Evolutionary conservation across 164 flowering plant species (phyloP).

Genomic region (Nymphaea colorata): DNA sequence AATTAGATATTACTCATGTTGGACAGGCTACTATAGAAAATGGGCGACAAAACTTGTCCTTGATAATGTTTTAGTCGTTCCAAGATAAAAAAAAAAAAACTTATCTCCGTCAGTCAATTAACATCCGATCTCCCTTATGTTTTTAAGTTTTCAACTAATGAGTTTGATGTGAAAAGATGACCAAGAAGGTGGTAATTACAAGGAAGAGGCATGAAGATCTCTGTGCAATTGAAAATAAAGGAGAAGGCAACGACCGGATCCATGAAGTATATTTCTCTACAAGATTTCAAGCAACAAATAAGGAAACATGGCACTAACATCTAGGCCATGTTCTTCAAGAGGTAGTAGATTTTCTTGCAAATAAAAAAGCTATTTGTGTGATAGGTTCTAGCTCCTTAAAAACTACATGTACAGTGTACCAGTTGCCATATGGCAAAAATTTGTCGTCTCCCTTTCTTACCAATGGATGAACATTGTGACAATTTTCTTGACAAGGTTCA

Average conservation of each 20-base stretch:
- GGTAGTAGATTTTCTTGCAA: not conserved
- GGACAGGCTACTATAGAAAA: not conserved
- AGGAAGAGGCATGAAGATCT: not conserved
- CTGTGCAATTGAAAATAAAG: not conserved
- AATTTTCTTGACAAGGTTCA: not conserved
- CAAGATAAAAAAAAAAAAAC: not conserved
- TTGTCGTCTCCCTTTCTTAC: not conserved
- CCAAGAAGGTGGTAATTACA: not conserved
- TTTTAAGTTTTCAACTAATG: not conserved
- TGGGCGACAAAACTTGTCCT: not conserved
- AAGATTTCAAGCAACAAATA: not conserved
- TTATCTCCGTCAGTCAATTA: not conserved
- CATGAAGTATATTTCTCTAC: not conserved
- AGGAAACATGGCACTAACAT: not conserved
- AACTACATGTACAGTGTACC: not conserved
- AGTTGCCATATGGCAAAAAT: conserved; percentile 1
- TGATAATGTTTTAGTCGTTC: not conserved
- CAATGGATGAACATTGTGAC: no score
- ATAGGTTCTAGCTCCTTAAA: no score
- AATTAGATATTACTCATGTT: not conserved
- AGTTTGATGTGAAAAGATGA: not conserved
- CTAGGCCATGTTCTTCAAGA: not conserved
- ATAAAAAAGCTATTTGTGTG: not conserved
- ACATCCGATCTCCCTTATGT: not conserved
- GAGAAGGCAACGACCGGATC: not conserved